A percentile compares a stretch with the other conserved stretches of the same genome.
phyloP scores from a whole-genome alignment of 116 monocot species.

The Zostera marina region DNA sequence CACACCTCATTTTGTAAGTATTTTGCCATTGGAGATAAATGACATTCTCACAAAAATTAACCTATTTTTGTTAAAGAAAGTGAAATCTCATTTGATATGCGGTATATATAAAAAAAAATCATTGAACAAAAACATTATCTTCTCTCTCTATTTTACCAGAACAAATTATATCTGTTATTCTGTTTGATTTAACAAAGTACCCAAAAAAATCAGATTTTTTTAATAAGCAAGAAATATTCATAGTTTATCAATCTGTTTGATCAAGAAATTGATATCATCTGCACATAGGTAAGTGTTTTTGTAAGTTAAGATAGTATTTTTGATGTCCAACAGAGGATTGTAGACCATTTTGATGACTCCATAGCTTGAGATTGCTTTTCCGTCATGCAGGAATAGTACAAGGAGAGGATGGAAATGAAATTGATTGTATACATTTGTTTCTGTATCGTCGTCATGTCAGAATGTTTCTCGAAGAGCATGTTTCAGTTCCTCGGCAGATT shows the following conservation, averaged over 20 bases:
- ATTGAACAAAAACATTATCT: background rate
- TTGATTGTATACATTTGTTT: background rate
- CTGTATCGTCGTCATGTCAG: constrained; percentile 9
- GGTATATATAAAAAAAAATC: background rate
- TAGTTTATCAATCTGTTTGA: too few relatives aligned
- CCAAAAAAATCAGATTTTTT: background rate
- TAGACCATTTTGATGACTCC: too few relatives aligned
- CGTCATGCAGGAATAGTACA: background rate
- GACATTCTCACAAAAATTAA: too few relatives aligned
- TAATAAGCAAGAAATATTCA: too few relatives aligned
- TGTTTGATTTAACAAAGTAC: background rate
- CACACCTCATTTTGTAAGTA: too few relatives aligned
- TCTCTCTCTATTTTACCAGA: background rate
- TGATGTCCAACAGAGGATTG: too few relatives aligned
- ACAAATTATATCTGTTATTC: background rate
- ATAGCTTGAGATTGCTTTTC: background rate
- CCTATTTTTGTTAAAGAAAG: background rate
- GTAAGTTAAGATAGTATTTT: too few relatives aligned
- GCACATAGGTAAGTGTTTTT: too few relatives aligned
- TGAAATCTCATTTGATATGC: background rate
- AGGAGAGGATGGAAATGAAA: background rate
- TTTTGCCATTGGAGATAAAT: too few relatives aligned
- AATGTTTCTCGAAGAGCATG: constrained; percentile 58
- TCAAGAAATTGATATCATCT: too few relatives aligned
- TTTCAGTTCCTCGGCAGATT: constrained; percentile 69